Evolutionary conservation across 1,139 yeast species (phyloP).

Genomic region (Nakaseomyces delphensis): DNA sequence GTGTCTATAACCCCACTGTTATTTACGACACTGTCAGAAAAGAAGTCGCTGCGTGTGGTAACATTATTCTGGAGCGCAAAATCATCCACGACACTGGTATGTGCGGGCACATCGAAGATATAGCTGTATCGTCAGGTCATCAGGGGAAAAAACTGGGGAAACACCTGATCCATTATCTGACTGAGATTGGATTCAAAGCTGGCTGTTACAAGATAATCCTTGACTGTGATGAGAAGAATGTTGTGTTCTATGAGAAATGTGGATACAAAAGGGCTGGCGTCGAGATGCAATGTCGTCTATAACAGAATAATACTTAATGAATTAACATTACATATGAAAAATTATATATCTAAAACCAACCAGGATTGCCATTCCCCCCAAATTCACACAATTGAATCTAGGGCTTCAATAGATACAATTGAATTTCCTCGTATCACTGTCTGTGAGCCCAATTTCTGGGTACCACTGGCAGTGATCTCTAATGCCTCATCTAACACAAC

Average conservation of each 20-base stretch:
- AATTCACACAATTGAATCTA: conserved; percentile 29
- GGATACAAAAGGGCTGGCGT: conserved; percentile 57
- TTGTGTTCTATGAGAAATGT: conserved; percentile 84
- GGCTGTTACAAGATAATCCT: conserved; percentile 86
- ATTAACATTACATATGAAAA: neutral
- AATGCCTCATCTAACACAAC: conserved; percentile 66
- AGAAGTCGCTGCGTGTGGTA: conserved; percentile 40
- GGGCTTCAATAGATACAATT: conserved; percentile 45
- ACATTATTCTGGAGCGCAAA: conserved; percentile 52
- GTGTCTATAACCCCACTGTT: conserved; percentile 52
- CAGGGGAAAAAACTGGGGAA: conserved; percentile 82
- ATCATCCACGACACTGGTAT: conserved; percentile 69
- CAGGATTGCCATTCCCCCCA: too few relatives aligned
- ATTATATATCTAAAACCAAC: neutral
- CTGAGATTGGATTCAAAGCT: conserved; percentile 44
- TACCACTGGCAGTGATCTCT: conserved; percentile 49
- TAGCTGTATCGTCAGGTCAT: conserved; percentile 64
- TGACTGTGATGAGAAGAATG: conserved; percentile 79
- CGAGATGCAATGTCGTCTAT: conserved; percentile 49
- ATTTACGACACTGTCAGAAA: conserved; percentile 38
- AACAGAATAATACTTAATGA: neutral
- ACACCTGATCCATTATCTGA: conserved; percentile 53
- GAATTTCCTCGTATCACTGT: conserved; percentile 56
- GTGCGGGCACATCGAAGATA: conserved; percentile 94
- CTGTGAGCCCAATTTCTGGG: conserved; percentile 32